A percentile compares a stretch with the other conserved stretches of the same genome.
Evolutionary conservation across 495 filamentous ascomycete genomes (phyloP).

Genomic region (Corynascus novoguineensis): DNA sequence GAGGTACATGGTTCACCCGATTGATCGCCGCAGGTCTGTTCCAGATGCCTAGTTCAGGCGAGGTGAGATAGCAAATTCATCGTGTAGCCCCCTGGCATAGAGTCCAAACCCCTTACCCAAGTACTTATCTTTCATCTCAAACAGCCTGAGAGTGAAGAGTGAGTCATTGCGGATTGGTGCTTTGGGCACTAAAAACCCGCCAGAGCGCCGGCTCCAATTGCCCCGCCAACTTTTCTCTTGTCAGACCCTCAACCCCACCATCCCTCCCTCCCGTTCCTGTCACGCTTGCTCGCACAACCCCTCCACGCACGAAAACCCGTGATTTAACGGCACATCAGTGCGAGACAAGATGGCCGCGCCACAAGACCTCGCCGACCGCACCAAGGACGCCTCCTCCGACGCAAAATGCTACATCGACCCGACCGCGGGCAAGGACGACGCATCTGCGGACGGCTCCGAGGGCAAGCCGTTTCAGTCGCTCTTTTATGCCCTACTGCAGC

Average conservation of each 20-base stretch:
- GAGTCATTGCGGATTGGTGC: constrained; percentile 13
- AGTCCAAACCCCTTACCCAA: background rate
- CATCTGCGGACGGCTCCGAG: constrained; percentile 59
- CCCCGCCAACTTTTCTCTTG: constrained; percentile 27
- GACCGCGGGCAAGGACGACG: constrained; percentile 66
- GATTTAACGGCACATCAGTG: constrained; percentile 13
- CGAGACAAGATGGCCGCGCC: constrained; percentile 31
- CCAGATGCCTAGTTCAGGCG: background rate
- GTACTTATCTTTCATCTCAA: constrained; percentile 1
- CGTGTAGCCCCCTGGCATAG: background rate
- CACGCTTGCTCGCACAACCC: constrained; percentile 11
- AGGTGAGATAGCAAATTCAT: background rate
- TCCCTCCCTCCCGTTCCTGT: background rate
- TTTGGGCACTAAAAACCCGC: constrained; percentile 9
- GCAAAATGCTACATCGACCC: constrained; percentile 71
- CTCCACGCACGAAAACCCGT: constrained; percentile 8
- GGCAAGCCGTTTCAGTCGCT: constrained; percentile 74
- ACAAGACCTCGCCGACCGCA: constrained; percentile 40
- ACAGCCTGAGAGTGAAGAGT: constrained; percentile 6
- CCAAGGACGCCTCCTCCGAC: constrained; percentile 34
- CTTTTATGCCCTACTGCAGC: constrained; percentile 67
- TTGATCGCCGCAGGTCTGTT: background rate
- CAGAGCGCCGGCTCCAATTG: constrained; percentile 11
- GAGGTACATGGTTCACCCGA: background rate
- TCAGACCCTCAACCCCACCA: constrained; percentile 18